Evolutionary conservation across 208 protist species (phyloP).

Genomic region (Acanthamoeba healyi): DNA sequence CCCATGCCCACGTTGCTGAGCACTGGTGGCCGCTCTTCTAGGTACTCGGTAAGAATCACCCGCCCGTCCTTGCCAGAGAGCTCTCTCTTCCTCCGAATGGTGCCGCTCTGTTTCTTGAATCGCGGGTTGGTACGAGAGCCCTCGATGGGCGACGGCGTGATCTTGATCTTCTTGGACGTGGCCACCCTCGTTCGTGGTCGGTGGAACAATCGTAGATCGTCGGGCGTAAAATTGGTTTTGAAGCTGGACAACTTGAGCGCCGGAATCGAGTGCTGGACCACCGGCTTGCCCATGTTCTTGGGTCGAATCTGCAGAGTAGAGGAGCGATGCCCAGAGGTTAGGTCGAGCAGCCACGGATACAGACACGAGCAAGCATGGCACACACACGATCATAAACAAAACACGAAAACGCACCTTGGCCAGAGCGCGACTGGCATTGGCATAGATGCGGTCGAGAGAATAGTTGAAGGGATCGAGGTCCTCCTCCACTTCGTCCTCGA

Average conservation of each 20-base stretch:
- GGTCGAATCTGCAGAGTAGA: background rate
- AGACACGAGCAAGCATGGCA: background rate
- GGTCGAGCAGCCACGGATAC: too few species aligned
- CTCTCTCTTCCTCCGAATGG: conserved; percentile 55
- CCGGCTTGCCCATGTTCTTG: conserved; percentile 69
- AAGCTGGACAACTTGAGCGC: conserved; percentile 66
- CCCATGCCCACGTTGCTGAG: conserved; percentile 80
- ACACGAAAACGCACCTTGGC: conserved; percentile 22
- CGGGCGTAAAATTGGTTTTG: conserved; percentile 67
- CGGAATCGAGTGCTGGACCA: conserved; percentile 72
- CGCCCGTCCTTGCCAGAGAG: conserved; percentile 75
- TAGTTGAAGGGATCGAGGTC: conserved; percentile 74
- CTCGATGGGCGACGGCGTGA: background rate
- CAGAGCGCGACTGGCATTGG: conserved; percentile 4
- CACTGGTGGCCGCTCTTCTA: conserved; percentile 78
- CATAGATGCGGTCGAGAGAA: conserved; percentile 67
- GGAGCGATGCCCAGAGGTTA: too few species aligned
- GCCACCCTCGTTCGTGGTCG: conserved; percentile 44
- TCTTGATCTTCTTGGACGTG: conserved; percentile 64
- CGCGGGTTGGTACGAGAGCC: background rate
- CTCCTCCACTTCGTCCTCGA: conserved; percentile 70
- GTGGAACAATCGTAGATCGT: conserved; percentile 65
- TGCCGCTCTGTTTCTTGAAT: conserved; percentile 14
- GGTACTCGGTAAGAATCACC: conserved; percentile 84
- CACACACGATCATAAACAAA: background rate